phyloP scores from a whole-genome alignment of 805 yeast genomes.

The Candida vartiovaarae region DNA sequence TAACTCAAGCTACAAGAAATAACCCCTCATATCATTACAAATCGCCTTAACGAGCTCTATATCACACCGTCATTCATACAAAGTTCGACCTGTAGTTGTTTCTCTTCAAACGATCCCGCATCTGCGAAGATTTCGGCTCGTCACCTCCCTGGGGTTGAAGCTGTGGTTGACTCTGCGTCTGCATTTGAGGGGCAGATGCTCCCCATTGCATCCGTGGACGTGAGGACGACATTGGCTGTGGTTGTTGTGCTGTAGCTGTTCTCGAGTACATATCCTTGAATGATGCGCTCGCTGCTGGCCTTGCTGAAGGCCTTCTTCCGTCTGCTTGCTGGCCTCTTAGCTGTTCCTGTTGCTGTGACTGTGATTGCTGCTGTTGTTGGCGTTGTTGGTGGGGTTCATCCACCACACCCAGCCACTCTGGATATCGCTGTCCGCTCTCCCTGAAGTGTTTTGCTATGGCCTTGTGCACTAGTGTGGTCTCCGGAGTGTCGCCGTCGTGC shows the following conservation, averaged over 20 bases:
- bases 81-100: constrained; percentile 21
- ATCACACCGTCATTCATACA: background rate
- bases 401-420: constrained; percentile 23
- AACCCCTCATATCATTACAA: too few relatives aligned
- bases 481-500: constrained; percentile 22
- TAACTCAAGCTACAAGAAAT: too few relatives aligned
- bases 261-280: constrained; percentile 16
- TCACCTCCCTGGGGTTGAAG: background rate
- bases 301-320: constrained; percentile 2
- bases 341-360: background rate
- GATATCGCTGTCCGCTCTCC: constrained; percentile 11
- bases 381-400: constrained; percentile 8
- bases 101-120: constrained; percentile 22
- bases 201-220: too few relatives aligned
- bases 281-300: constrained; percentile 10
- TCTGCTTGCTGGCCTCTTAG: constrained; percentile 3
- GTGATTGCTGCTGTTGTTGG: constrained; percentile 7
- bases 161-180: too few relatives aligned
- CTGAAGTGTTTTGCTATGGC: constrained; percentile 19
- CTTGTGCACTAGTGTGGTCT: constrained; percentile 21
- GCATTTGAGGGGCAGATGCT: too few relatives aligned
- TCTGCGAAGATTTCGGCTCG: background rate
- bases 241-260: constrained; percentile 3
- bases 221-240: background rate
- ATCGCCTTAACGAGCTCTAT: too few relatives aligned